Conservation (phyloP, 495 filamentous ascomycete species). For the Copromyces sp. region DNA sequence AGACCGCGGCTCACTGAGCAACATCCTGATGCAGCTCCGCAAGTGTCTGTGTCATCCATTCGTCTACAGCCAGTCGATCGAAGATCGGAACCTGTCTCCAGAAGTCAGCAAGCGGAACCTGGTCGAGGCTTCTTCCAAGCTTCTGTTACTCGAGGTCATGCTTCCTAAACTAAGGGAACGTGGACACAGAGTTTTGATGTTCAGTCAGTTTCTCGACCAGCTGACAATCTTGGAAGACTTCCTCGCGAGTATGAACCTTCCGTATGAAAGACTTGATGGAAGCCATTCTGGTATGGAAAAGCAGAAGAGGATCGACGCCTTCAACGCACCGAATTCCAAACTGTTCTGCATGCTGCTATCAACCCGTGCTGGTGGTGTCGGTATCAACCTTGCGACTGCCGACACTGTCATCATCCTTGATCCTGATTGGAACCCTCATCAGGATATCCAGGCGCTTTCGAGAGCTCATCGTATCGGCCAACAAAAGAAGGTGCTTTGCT, state of each 20-base stretch:
- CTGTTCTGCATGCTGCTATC: constrained; percentile 87
- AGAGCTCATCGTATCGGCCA: constrained; percentile 94
- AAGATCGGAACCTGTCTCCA: constrained; percentile 54
- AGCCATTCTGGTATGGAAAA: constrained; percentile 68
- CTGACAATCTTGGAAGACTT: constrained; percentile 90
- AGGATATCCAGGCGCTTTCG: constrained; percentile 91
- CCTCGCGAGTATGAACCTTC: constrained; percentile 56
- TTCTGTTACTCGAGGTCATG: constrained; percentile 78
- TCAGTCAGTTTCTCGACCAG: constrained; percentile 90
- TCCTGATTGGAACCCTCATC: constrained; percentile 96
- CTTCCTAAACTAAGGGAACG: constrained; percentile 78
- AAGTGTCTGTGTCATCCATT: constrained; percentile 96
- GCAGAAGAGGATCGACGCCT: constrained; percentile 86
- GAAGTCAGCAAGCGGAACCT: constrained; percentile 61
- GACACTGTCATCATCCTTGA: constrained; percentile 98
- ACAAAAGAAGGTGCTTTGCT: constrained; percentile 88
- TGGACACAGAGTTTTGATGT: constrained; percentile 90
- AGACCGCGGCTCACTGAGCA: constrained; percentile 73
- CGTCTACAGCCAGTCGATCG: constrained; percentile 78
- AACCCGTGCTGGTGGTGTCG: constrained; percentile 88
- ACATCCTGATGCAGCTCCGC: constrained; percentile 90
- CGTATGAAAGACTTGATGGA: constrained; percentile 79
- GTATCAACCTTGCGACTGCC: constrained; percentile 94
- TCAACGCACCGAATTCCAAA: constrained; percentile 73
- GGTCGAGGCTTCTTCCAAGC: constrained; percentile 84